phyloP scores from a whole-genome alignment of 2,329 filamentous ascomycete species.

The Microdochium nivale region DNA sequence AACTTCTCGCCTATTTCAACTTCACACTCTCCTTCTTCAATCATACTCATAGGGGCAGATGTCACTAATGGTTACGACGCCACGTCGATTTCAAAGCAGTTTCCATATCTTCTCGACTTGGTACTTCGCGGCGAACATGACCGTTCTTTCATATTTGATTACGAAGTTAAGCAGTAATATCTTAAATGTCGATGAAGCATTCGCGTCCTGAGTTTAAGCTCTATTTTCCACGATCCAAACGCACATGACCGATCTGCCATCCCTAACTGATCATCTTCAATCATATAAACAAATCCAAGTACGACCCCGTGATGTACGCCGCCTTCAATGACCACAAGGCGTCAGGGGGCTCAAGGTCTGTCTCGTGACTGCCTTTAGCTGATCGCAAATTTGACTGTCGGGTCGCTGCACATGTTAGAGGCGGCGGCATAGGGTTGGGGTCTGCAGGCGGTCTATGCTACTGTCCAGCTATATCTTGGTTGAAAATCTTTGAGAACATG shows the following conservation, averaged over 20 bases:
- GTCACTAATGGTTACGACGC: not conserved
- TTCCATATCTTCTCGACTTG: not conserved
- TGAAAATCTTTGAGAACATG: no score
- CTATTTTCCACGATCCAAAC: not conserved
- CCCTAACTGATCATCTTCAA: not conserved
- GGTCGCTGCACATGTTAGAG: no score
- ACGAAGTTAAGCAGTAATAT: not conserved
- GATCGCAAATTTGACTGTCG: not conserved
- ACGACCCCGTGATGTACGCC: not conserved
- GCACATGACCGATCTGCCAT: not conserved
- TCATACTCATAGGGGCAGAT: not conserved
- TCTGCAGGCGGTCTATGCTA: no score
- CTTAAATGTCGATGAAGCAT: not conserved
- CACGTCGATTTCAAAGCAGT: not conserved
- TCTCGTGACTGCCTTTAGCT: not conserved
- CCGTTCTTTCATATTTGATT: not conserved
- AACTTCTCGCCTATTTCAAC: not conserved
- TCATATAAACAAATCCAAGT: not conserved
- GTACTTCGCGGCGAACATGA: not conserved
- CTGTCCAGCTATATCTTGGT: no score
- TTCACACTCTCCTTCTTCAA: not conserved
- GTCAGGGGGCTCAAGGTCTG: not conserved
- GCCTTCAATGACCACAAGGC: not conserved
- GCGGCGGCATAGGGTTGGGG: no score
- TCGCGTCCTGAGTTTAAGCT: not conserved